These are phyloP conservation scores for Ceratocystis harringtonii DNA, from an alignment of 2,329 filamentous ascomycete species.

Conservation along the genomic window DNA sequence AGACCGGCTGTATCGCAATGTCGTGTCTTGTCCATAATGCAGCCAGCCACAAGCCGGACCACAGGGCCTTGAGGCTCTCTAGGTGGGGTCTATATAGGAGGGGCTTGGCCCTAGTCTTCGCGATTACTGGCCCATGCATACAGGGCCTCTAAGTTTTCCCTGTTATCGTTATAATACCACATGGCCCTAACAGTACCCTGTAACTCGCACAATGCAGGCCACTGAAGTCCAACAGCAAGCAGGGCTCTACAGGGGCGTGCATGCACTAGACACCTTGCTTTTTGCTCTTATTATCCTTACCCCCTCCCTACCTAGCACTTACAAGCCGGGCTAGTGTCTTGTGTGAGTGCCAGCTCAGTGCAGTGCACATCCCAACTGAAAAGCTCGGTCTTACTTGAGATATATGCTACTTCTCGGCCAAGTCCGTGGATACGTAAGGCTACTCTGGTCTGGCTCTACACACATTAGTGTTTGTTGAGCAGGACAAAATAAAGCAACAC, in stretches of 20 bases:
- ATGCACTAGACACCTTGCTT: too few species aligned
- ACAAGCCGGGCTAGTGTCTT: background rate
- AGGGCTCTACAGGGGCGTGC: too few species aligned
- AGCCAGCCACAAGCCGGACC: background rate
- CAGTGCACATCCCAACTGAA: background rate
- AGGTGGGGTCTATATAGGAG: background rate
- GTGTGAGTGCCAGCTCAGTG: background rate
- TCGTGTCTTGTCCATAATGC: background rate
- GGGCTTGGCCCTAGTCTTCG: background rate
- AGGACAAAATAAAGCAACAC: background rate
- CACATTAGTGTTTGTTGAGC: background rate
- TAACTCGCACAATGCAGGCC: too few species aligned
- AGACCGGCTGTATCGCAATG: background rate
- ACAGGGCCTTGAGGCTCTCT: background rate
- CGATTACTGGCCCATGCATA: background rate
- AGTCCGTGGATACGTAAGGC: constrained; percentile 3
- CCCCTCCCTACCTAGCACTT: background rate
- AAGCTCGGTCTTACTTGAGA: constrained; percentile 6
- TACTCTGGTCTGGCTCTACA: background rate
- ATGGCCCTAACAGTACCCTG: too few species aligned
- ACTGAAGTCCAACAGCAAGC: too few species aligned
- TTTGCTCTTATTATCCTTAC: too few species aligned
- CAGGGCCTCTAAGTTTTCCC: background rate
- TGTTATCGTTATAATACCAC: background rate
- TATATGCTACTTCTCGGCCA: constrained; percentile 3